phyloP scores from a whole-genome alignment of 176 grass and related monocot species.

The Bromus sterilis region DNA sequence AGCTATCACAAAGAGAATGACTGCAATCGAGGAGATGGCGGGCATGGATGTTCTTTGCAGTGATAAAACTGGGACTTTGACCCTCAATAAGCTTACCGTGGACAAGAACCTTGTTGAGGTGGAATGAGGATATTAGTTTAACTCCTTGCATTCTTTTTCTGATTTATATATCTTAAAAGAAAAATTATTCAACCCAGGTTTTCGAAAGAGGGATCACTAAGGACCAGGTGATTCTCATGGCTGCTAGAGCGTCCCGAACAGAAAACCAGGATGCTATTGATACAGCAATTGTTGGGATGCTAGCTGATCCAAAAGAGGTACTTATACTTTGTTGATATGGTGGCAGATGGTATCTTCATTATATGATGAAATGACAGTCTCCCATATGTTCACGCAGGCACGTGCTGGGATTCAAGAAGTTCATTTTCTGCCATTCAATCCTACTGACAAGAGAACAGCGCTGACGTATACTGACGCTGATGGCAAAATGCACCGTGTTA shows the following conservation, averaged over 20 bases:
- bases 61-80: slow-evolving; percentile 79
- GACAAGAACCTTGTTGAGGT: slow-evolving; percentile 72
- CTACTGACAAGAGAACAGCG: slow-evolving; percentile 74
- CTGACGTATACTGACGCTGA: slow-evolving; percentile 61
- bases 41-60: slow-evolving; percentile 92
- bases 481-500: slow-evolving; percentile 59
- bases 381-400: slow-evolving; percentile 23
- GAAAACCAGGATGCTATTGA: slow-evolving; percentile 89
- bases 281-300: slow-evolving; percentile 70
- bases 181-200: slow-evolving; percentile 29
- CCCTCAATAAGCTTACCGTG: slow-evolving; percentile 67
- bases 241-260: slow-evolving; percentile 70
- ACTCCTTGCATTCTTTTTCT: background rate
- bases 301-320: slow-evolving; percentile 81
- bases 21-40: slow-evolving; percentile 90
- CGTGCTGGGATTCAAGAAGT: slow-evolving; percentile 70
- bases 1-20: slow-evolving; percentile 87
- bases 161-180: background rate
- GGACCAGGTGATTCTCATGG: slow-evolving; percentile 60
- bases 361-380: background rate
- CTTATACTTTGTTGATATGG: background rate
- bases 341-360: background rate
- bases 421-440: slow-evolving; percentile 81
- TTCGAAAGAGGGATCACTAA: slow-evolving; percentile 49
- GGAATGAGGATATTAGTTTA: background rate